These are phyloP conservation scores for Erigeron philadelphicus DNA, from an alignment of 140 eudicot genomes.

Conservation along the genomic window DNA sequence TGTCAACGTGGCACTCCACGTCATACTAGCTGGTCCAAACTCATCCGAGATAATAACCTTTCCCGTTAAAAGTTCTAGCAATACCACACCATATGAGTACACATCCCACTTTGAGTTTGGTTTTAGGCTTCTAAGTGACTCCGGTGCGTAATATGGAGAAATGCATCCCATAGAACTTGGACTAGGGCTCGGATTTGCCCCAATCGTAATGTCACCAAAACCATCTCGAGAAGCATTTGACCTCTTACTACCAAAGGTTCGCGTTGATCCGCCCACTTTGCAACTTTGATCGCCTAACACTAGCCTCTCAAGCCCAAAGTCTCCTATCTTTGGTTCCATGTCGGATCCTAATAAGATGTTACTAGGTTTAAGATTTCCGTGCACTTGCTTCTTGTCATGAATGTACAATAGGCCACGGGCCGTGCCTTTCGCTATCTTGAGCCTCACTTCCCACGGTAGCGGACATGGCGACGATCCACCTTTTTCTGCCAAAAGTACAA, in stretches of 20 bases:
- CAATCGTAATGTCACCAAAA: constrained; percentile 49
- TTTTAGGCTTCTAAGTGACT: constrained; percentile 71
- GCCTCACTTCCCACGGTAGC: constrained; percentile 82
- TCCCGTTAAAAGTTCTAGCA: constrained; percentile 86
- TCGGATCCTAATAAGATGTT: constrained; percentile 70
- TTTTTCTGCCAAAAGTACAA: constrained; percentile 47
- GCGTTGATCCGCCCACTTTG: constrained; percentile 63
- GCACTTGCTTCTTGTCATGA: constrained; percentile 96
- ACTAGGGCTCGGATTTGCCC: constrained; percentile 65
- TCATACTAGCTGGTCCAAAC: constrained; percentile 49
- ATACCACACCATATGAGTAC: constrained; percentile 74
- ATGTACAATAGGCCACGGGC: constrained; percentile 88
- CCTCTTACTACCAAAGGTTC: constrained; percentile 84
- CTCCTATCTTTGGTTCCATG: constrained; percentile 95
- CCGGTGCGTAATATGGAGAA: constrained; percentile 86
- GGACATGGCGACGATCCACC: constrained; percentile 82
- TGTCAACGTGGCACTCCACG: constrained; percentile 36
- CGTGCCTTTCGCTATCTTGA: constrained; percentile 82
- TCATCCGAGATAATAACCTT: constrained; percentile 69
- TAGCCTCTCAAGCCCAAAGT: constrained; percentile 82
- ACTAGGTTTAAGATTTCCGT: constrained; percentile 88
- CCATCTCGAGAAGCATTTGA: constrained; percentile 84
- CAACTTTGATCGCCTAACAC: constrained; percentile 53
- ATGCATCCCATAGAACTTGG: constrained; percentile 62
- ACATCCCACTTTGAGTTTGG: constrained; percentile 87